These are phyloP conservation scores for Saccharata proteae DNA, from an alignment of 2,329 filamentous ascomycete genomes.

Conservation along the genomic window DNA sequence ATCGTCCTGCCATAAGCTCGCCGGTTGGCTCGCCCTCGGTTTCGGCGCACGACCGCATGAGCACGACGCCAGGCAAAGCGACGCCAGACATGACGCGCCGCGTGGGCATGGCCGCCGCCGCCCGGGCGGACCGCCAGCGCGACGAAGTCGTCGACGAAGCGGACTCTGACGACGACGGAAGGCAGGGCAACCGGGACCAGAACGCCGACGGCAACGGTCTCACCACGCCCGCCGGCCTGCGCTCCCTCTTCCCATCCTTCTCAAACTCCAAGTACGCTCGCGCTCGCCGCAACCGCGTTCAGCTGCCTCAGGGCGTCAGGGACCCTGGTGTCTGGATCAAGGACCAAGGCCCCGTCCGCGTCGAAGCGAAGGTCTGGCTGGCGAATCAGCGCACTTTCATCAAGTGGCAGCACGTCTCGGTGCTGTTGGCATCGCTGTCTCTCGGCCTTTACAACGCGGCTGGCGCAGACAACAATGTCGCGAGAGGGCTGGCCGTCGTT, in stretches of 20 bases:
- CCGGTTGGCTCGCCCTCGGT: slow-evolving; percentile 56
- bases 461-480: slow-evolving; percentile 59
- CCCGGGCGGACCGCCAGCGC: slow-evolving; percentile 10
- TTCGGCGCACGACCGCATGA: slow-evolving; percentile 16
- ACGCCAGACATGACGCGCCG: slow-evolving; percentile 11
- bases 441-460: slow-evolving; percentile 84
- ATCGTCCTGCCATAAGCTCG: slow-evolving; percentile 51
- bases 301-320: slow-evolving; percentile 74
- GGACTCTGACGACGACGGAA: slow-evolving; percentile 39
- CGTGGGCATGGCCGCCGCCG: slow-evolving; percentile 11
- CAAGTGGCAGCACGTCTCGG: slow-evolving; percentile 94
- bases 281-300: slow-evolving; percentile 29
- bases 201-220: slow-evolving; percentile 17
- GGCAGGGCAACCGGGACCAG: slow-evolving; percentile 18
- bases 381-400: slow-evolving; percentile 97
- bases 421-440: slow-evolving; percentile 74
- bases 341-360: slow-evolving; percentile 78
- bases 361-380: slow-evolving; percentile 97
- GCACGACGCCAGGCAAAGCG: slow-evolving; percentile 12
- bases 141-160: slow-evolving; percentile 29
- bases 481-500: slow-evolving; percentile 64
- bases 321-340: slow-evolving; percentile 86
- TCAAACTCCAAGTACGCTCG: slow-evolving; percentile 63
- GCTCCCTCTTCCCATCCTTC: slow-evolving; percentile 69
- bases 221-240: slow-evolving; percentile 46